Evolutionary conservation across 148 eudicot species (phyloP).

Genomic region (Agrostemma githago): DNA sequence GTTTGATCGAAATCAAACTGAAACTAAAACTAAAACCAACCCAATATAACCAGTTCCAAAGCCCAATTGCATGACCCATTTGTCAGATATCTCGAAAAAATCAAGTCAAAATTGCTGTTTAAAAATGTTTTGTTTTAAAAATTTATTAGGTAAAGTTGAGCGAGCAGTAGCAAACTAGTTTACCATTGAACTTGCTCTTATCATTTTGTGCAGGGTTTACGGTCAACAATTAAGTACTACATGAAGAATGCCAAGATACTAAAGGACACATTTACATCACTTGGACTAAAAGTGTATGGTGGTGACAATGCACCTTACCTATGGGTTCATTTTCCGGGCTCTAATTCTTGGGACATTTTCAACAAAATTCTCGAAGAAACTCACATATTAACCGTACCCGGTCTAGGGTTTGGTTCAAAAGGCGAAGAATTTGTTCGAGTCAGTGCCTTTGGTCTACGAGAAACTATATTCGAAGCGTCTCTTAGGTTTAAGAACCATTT

Average conservation of each 20-base stretch:
- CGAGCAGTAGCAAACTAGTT: no score
- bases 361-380: conserved; percentile 63
- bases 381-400: conserved; percentile 68
- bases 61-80: no score
- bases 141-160: background rate
- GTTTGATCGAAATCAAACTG: no score
- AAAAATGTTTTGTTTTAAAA: background rate
- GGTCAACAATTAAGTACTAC: conserved; percentile 50
- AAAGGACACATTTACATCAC: conserved; percentile 43
- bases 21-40: no score
- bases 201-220: conserved; percentile 35
- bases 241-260: conserved; percentile 59
- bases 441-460: conserved; percentile 62
- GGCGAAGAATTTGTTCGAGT: conserved; percentile 70
- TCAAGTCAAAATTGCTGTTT: no score
- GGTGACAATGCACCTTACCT: conserved; percentile 75
- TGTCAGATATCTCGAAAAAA: no score
- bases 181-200: background rate
- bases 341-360: conserved; percentile 69
- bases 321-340: conserved; percentile 88
- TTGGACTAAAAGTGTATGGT: conserved; percentile 59
- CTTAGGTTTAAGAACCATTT: conserved; percentile 44
- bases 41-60: no score
- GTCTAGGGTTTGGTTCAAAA: conserved; percentile 63
- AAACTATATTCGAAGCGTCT: conserved; percentile 56